A percentile compares a stretch with the other conserved stretches of the same genome.
Evolutionary conservation across 2,329 filamentous ascomycete species (phyloP).

Genomic region (Annulohypoxylon truncatum): DNA sequence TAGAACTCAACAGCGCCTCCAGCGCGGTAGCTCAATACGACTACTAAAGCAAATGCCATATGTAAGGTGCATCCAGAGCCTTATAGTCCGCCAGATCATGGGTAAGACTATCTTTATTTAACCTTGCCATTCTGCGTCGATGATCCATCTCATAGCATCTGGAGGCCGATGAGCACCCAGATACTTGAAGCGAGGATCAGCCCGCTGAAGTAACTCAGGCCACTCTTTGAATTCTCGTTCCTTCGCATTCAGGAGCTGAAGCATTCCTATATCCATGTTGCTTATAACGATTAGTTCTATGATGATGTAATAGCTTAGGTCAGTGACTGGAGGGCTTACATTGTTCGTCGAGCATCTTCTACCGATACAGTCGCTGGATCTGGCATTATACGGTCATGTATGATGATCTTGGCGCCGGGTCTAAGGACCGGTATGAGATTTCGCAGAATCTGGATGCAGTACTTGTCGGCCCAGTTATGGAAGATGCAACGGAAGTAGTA

Average conservation of each 20-base stretch:
- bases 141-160: conserved; percentile 41
- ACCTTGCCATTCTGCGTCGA: conserved; percentile 43
- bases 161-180: conserved; percentile 35
- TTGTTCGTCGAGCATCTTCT: conserved; percentile 37
- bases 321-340: conserved; percentile 25
- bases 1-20: no score
- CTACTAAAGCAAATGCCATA: no score
- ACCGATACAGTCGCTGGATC: conserved; percentile 26
- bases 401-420: conserved; percentile 35
- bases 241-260: conserved; percentile 41
- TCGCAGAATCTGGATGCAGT: conserved; percentile 47
- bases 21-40: no score
- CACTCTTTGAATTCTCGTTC: conserved; percentile 42
- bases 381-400: conserved; percentile 40
- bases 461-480: conserved; percentile 50
- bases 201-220: conserved; percentile 37
- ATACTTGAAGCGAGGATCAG: conserved; percentile 37
- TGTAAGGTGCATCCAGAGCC: no score
- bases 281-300: conserved; percentile 6
- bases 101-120: background rate
- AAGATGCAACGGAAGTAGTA: conserved; percentile 49
- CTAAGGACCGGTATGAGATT: conserved; percentile 45
- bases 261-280: conserved; percentile 42
- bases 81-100: no score
- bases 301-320: background rate